Conservation (phyloP, 2,329 filamentous ascomycete species). For the Helminthosporium solani region DNA sequence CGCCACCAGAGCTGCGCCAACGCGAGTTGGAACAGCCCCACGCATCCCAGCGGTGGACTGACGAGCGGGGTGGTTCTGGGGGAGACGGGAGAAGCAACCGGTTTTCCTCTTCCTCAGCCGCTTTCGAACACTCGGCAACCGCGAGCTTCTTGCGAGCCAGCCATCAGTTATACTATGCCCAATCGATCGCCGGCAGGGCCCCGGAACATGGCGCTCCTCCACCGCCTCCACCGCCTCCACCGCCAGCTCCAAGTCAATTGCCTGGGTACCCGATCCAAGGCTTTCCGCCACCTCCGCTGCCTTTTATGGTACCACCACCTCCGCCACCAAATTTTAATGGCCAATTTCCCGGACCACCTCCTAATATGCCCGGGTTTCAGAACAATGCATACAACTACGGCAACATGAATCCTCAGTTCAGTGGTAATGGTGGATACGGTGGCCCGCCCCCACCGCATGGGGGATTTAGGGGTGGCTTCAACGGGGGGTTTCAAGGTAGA, state of each 20-base stretch:
- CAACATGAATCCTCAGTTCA: background rate
- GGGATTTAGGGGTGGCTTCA: slow-evolving; percentile 6
- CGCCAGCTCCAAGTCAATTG: slow-evolving; percentile 20
- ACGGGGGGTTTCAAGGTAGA: slow-evolving; percentile 16
- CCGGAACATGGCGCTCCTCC: slow-evolving; percentile 10
- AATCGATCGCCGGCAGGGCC: too few relatives aligned
- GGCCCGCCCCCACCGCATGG: slow-evolving; percentile 9
- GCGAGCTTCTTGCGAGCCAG: background rate
- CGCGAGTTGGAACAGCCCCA: slow-evolving; percentile 1
- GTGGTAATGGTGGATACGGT: background rate
- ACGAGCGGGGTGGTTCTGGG: slow-evolving; percentile 13
- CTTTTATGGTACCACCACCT: slow-evolving; percentile 25
- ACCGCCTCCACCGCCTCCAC: slow-evolving; percentile 20
- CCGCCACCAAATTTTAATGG: slow-evolving; percentile 27
- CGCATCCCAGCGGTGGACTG: slow-evolving; percentile 6
- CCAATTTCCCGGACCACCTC: slow-evolving; percentile 21
- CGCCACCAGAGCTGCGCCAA: slow-evolving; percentile 9
- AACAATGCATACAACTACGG: background rate
- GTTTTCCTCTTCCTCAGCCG: slow-evolving; percentile 7
- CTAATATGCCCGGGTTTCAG: slow-evolving; percentile 9
- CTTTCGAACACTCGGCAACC: slow-evolving; percentile 5
- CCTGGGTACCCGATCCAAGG: slow-evolving; percentile 19
- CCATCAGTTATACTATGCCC: slow-evolving; percentile 11
- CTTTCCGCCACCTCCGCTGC: slow-evolving; percentile 21
- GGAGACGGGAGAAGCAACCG: slow-evolving; percentile 7